Evolutionary conservation across 2,329 filamentous ascomycete species (phyloP), one percentile per base, ranked within the genome.

Genomic region (Trichoderma gracile): DNA sequence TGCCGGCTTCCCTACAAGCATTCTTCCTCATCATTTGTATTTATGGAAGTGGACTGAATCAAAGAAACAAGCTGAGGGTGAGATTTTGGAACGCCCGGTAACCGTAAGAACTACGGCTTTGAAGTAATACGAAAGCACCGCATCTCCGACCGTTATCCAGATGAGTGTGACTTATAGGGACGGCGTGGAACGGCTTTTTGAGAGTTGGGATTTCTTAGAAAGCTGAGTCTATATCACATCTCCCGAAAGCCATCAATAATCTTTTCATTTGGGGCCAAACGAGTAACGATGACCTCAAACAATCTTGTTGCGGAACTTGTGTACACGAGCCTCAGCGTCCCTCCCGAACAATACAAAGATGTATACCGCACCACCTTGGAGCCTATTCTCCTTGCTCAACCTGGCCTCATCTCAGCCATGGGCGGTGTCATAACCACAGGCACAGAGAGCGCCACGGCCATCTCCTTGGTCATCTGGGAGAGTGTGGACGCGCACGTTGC

Each of bases 291-390:
- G 57, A n/a, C 42, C 15, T 6, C 23, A 15, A 43, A 23, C 12
- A 45, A 52, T 2, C 25, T 61, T 19, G 38, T 61, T 23, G 57
- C 45, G 8, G 57, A 61, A 53, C 47, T 61, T 23, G 57, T 61
- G 25, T 49, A 61, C 3, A 61, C 47, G 3, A 19, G 57, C 23
- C 19, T 52, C 47, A 61, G n/a, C 9, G 47, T 45, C 10, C 17
- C 47, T 10, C 12, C 23, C 1, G 3, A 50, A 21, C 56, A 50
- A 10, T 61, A 61, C 21, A 42, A 50, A 27, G 38, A 61, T 10
- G 45, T 53, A 45, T 61, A 61, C 47, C 50, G 42, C 47, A 53
- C 17, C 15, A 9, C 12, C 8, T 17, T 61, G n/a, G 21, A 53
- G 8, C 58, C 58, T 7, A 61, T 61, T 30, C 23, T 61, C 3